A percentile compares a stretch with the other conserved stretches of the same genome.
These are phyloP conservation scores for Populus hybrid DNA, from an alignment of 441 rosid genomes.

Conservation along the genomic window DNA sequence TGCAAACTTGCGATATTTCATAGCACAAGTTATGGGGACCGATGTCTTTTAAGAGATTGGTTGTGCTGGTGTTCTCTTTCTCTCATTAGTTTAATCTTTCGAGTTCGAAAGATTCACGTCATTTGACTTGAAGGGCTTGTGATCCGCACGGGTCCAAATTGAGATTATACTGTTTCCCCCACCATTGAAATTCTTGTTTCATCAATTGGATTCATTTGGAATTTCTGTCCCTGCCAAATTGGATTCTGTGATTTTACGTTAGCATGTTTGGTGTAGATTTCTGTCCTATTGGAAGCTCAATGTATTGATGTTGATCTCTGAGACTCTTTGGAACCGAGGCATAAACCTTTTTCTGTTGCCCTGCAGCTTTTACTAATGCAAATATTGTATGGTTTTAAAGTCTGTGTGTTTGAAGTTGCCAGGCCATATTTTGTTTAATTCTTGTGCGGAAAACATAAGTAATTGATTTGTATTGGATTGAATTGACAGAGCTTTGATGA, in stretches of 20 bases:
- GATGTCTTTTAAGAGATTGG: not conserved
- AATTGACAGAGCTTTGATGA: conserved; percentile 56
- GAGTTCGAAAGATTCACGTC: not conserved
- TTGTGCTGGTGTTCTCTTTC: not conserved
- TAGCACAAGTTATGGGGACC: conserved; percentile 18
- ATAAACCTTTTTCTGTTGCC: not conserved
- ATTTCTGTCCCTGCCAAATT: not conserved
- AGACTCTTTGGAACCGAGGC: not conserved
- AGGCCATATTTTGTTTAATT: not conserved
- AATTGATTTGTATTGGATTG: conserved; percentile 7
- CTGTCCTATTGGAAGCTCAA: not conserved
- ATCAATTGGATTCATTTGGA: conserved; percentile 1
- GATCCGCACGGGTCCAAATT: conserved; percentile 14
- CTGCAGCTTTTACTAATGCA: not conserved
- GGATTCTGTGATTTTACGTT: not conserved
- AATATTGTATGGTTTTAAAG: not conserved
- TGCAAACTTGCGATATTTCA: conserved; percentile 12
- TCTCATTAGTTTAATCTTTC: not conserved
- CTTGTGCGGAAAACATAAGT: not conserved
- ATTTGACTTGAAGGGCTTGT: conserved; percentile 26
- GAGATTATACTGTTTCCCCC: conserved; percentile 15
- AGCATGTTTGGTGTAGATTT: not conserved
- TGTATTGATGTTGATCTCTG: not conserved
- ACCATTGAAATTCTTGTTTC: conserved; percentile 13
- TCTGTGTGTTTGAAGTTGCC: not conserved